Evolutionary conservation across 805 yeast species (phyloP).

Genomic region (Saturnispora mendoncae): DNA sequence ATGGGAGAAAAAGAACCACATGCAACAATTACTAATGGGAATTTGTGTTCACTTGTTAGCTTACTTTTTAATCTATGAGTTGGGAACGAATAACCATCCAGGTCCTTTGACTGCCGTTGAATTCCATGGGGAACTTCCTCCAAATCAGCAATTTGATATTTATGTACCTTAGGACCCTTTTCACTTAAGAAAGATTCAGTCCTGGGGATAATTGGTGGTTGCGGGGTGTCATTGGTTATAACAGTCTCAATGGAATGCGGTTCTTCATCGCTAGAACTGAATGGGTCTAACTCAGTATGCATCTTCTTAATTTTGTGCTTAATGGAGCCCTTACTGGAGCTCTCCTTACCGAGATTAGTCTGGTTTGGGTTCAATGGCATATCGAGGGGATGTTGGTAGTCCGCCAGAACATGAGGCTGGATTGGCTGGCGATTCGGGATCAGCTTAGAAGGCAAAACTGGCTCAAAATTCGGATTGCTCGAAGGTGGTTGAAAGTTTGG

Average conservation of each 20-base stretch:
- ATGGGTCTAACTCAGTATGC: conserved; percentile 50
- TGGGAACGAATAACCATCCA: conserved; percentile 73
- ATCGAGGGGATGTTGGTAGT: conserved; percentile 59
- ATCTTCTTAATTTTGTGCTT: conserved; percentile 32
- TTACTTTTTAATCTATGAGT: conserved; percentile 71
- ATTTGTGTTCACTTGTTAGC: conserved; percentile 63
- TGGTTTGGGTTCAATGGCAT: conserved; percentile 47
- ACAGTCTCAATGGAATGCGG: conserved; percentile 4
- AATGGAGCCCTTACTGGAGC: conserved; percentile 8
- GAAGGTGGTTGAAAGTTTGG: conserved; percentile 87
- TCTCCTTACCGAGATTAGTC: conserved; percentile 13
- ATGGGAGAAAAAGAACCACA: conserved; percentile 97
- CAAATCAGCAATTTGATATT: conserved; percentile 75
- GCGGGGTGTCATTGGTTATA: not conserved
- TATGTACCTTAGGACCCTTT: conserved; percentile 35
- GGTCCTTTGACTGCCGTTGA: conserved; percentile 69
- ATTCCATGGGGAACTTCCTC: conserved; percentile 97
- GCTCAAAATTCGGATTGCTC: conserved; percentile 48
- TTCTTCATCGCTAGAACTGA: conserved; percentile 41
- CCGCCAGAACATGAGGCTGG: conserved; percentile 71
- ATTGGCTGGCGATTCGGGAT: conserved; percentile 74
- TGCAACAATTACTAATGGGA: conserved; percentile 90
- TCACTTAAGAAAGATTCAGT: conserved; percentile 21
- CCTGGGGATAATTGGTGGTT: conserved; percentile 22
- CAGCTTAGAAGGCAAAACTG: conserved; percentile 56